Conservation (phyloP, 2,329 filamentous ascomycete species). For the Acrocalymma vagum region DNA sequence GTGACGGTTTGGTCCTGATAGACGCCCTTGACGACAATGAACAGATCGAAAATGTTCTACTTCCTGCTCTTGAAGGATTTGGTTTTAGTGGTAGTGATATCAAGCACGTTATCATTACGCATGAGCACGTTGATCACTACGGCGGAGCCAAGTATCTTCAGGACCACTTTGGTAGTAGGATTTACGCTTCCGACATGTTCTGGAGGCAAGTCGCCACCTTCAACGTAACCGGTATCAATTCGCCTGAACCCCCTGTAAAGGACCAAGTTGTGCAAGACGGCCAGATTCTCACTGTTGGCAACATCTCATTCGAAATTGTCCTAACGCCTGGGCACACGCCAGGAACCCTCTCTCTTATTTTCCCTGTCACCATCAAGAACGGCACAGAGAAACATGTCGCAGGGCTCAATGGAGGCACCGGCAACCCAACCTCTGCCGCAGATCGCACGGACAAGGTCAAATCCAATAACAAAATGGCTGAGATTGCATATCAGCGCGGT, state of each 20-base stretch:
- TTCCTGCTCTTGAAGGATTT: conserved; percentile 13
- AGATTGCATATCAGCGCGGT: conserved; percentile 11
- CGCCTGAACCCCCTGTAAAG: too few species aligned
- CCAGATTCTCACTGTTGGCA: conserved; percentile 12
- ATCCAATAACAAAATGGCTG: conserved; percentile 9
- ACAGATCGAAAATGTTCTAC: conserved; percentile 12
- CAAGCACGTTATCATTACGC: conserved; percentile 16
- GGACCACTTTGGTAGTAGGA: conserved; percentile 8
- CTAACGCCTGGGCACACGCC: conserved; percentile 19
- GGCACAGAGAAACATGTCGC: conserved; percentile 12
- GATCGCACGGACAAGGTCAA: conserved; percentile 6
- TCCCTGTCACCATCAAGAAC: conserved; percentile 13
- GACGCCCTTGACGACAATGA: conserved; percentile 17
- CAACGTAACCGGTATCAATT: too few species aligned
- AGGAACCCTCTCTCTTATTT: conserved; percentile 14
- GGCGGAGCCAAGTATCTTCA: conserved; percentile 17
- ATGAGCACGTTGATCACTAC: conserved; percentile 21
- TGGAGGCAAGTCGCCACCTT: conserved; percentile 8
- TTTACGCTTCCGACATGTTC: conserved; percentile 12
- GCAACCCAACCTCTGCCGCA: conserved; percentile 4
- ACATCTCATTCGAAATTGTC: too few species aligned
- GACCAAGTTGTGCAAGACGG: conserved; percentile 9
- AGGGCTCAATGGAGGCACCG: conserved; percentile 14
- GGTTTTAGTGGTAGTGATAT: conserved; percentile 18
- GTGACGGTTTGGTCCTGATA: conserved; percentile 20